These are phyloP conservation scores for Pichia membranifaciens DNA, from an alignment of 805 yeast genomes.

Conservation along the genomic window DNA sequence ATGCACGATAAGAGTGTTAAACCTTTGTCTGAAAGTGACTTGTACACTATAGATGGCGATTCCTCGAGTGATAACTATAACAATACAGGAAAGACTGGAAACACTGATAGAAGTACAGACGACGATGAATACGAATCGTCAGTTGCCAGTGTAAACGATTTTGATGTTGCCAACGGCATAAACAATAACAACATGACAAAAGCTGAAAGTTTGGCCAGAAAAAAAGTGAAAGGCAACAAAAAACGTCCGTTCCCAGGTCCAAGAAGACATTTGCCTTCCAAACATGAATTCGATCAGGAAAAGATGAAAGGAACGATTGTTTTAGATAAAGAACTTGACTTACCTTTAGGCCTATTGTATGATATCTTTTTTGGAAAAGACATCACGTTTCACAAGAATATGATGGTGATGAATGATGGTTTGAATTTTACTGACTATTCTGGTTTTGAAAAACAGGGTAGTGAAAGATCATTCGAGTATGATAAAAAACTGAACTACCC, in stretches of 20 bases:
- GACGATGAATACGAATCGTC: constrained; percentile 21
- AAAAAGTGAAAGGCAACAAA: constrained; percentile 22
- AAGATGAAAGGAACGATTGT: constrained; percentile 47
- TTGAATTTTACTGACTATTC: constrained; percentile 38
- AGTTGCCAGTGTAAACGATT: constrained; percentile 16
- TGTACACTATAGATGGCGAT: constrained; percentile 29
- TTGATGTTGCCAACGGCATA: constrained; percentile 16
- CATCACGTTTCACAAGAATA: constrained; percentile 33
- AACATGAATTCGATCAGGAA: constrained; percentile 38
- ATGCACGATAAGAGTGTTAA: constrained; percentile 5
- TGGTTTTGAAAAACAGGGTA: constrained; percentile 35
- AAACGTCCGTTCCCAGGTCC: constrained; percentile 45
- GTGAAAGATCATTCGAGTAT: constrained; percentile 52
- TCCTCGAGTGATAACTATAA: constrained; percentile 19
- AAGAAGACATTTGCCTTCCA: constrained; percentile 52
- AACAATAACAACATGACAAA: constrained; percentile 24
- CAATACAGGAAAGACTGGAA: constrained; percentile 14
- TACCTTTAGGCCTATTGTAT: constrained; percentile 74
- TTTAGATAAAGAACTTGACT: constrained; percentile 45
- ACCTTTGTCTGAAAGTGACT: constrained; percentile 25
- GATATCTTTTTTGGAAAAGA: constrained; percentile 65
- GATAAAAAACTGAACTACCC: constrained; percentile 71
- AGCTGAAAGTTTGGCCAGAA: constrained; percentile 6
- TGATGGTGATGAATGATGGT: constrained; percentile 42
- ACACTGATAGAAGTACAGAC: constrained; percentile 10